phyloP scores from a whole-genome alignment of 257 asterid species.

The Nyctanthes arbortristis region DNA sequence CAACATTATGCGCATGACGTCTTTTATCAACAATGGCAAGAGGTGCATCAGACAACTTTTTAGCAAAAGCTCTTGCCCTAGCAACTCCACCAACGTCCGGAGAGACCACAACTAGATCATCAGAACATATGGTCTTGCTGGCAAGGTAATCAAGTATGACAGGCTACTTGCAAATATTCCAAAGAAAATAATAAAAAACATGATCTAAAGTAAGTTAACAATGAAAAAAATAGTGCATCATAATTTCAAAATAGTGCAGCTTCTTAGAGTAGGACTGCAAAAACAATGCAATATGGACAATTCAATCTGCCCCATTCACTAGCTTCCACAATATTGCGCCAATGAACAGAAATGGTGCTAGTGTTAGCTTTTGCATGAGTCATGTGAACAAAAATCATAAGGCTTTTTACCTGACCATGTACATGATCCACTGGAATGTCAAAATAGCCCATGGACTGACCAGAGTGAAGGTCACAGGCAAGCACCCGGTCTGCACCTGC shows the following conservation, averaged over 20 bases:
- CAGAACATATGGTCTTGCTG: constrained; percentile 68
- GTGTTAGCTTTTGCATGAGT: not conserved
- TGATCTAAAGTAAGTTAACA: too few relatives aligned
- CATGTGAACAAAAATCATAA: constrained; percentile 8
- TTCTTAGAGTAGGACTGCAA: constrained; percentile 9
- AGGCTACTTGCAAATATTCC: constrained; percentile 44
- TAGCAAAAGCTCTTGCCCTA: constrained; percentile 85
- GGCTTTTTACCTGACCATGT: constrained; percentile 63
- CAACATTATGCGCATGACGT: constrained; percentile 80
- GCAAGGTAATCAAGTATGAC: constrained; percentile 89
- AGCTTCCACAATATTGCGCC: not conserved
- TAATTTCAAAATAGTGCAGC: constrained; percentile 12
- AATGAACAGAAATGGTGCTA: not conserved
- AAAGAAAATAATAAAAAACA: too few relatives aligned
- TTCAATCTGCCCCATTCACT: not conserved
- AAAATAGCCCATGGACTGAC: constrained; percentile 85
- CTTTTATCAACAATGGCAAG: constrained; percentile 84
- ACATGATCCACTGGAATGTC: constrained; percentile 89
- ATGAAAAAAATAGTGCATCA: constrained; percentile 6
- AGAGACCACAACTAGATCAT: constrained; percentile 79
- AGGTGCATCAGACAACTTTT: constrained; percentile 83
- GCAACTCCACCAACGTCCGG: constrained; percentile 94
- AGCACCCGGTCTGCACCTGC: constrained; percentile 84
- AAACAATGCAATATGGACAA: constrained; percentile 6
- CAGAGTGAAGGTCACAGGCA: constrained; percentile 82